A percentile compares a stretch with the other conserved stretches of the same genome.
phyloP scores from a whole-genome alignment of 495 filamentous ascomycete genomes.

The Apodospora peruviana region DNA sequence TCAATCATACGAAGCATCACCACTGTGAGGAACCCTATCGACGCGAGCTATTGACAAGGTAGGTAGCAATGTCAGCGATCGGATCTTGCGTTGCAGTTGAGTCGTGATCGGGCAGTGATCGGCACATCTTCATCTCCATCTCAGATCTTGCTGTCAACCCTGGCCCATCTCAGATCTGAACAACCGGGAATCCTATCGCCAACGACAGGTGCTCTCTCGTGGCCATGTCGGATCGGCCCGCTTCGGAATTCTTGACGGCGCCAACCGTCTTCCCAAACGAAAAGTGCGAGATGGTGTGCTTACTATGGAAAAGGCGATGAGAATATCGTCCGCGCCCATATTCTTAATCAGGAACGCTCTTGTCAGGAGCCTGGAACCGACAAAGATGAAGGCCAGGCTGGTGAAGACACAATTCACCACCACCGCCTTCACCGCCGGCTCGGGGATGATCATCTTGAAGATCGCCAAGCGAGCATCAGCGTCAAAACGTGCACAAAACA shows the following conservation, averaged over 20 bases:
- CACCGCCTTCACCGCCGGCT: slow-evolving; percentile 12
- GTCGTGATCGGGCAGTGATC: too few relatives aligned
- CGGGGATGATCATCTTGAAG: slow-evolving; percentile 11
- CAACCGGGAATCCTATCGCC: too few relatives aligned
- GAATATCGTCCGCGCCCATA: slow-evolving; percentile 15
- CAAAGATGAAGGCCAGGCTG: slow-evolving; percentile 15
- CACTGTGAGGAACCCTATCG: slow-evolving; percentile 11
- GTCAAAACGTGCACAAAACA: too few relatives aligned
- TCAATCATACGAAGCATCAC: slow-evolving; percentile 12
- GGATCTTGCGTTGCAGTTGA: too few relatives aligned
- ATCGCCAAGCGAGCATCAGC: not conserved
- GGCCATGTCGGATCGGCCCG: too few relatives aligned
- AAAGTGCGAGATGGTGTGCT: too few relatives aligned
- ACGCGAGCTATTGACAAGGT: slow-evolving; percentile 3
- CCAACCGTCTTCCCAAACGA: too few relatives aligned
- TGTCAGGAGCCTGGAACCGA: slow-evolving; percentile 12
- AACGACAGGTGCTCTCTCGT: too few relatives aligned
- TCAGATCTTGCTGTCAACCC: too few relatives aligned
- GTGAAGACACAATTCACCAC: slow-evolving; percentile 16
- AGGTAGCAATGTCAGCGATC: not conserved
- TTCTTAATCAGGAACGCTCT: slow-evolving; percentile 15
- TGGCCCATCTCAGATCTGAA: too few relatives aligned
- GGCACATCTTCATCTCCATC: too few relatives aligned
- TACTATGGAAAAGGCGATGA: slow-evolving; percentile 15
- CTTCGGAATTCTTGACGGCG: too few relatives aligned